Percentiles rank a stretch among this genome's conserved stretches.
phyloP scores from a whole-genome alignment of 2,329 filamentous ascomycete genomes.

The Thielaviopsis punctulata region DNA sequence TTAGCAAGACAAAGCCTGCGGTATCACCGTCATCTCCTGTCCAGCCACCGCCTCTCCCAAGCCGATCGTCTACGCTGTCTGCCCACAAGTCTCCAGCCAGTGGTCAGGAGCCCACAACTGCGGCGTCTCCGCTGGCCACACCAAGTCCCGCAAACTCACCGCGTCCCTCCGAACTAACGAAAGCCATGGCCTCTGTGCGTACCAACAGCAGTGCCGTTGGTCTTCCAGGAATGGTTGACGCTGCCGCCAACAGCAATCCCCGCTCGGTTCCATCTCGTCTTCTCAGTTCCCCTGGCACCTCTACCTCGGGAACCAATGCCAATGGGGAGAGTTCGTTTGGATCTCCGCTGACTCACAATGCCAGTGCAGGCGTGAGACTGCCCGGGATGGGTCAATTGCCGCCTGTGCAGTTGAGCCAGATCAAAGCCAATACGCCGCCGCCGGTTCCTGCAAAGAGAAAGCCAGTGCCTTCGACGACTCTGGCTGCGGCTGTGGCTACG shows the following conservation, averaged over 20 bases:
- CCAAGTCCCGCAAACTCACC: neutral
- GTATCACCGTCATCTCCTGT: neutral
- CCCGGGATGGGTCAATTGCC: conserved; percentile 3
- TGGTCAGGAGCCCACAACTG: neutral
- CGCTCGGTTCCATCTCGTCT: neutral
- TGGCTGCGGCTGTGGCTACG: conserved; percentile 14
- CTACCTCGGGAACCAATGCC: neutral
- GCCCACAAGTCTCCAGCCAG: conserved; percentile 1
- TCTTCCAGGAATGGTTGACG: conserved; percentile 2
- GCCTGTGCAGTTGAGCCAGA: neutral
- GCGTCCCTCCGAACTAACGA: neutral
- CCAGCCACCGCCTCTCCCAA: neutral
- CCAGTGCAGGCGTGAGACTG: neutral
- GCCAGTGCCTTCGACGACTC: conserved; percentile 16
- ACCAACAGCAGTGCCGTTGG: neutral
- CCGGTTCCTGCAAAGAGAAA: conserved; percentile 15
- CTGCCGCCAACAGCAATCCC: neutral
- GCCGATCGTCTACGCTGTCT: neutral
- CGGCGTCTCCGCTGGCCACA: neutral
- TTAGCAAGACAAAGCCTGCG: neutral
- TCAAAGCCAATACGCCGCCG: conserved; percentile 2
- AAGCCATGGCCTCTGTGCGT: neutral
- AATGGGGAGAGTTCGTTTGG: neutral
- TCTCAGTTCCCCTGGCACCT: neutral
- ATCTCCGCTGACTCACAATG: neutral